These are phyloP conservation scores for Macrocystidia cucumis DNA, from an alignment of 1,284 basidiomycete species.

Conservation along the genomic window DNA sequence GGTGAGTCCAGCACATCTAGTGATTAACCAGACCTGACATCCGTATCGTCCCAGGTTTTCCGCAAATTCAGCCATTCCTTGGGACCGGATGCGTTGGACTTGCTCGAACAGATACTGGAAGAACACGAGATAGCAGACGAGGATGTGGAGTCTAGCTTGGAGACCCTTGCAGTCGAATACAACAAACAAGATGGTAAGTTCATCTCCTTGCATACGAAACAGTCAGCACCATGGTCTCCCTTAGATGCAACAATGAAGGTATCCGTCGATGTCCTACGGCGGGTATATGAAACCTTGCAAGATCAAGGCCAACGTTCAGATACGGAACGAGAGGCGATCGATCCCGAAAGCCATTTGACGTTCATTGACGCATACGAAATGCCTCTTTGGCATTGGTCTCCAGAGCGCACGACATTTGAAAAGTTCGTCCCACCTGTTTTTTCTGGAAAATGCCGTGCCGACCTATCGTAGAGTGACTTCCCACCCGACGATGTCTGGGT, in stretches of 20 bases:
- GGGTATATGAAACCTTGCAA: constrained; percentile 80
- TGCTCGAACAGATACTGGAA: constrained; percentile 62
- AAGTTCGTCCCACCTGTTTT: constrained; percentile 34
- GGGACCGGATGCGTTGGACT: constrained; percentile 64
- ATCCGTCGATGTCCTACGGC: constrained; percentile 59
- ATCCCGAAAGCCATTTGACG: constrained; percentile 80
- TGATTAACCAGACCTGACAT: background rate
- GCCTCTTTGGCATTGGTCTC: constrained; percentile 88
- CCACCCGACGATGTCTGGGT: constrained; percentile 64
- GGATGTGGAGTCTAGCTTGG: constrained; percentile 74
- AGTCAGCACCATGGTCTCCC: background rate
- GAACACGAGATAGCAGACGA: constrained; percentile 61
- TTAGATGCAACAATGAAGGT: constrained; percentile 78
- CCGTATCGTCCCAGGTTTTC: constrained; percentile 53
- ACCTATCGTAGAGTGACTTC: constrained; percentile 25
- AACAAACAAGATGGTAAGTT: constrained; percentile 81
- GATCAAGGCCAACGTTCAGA: constrained; percentile 56
- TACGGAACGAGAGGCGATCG: constrained; percentile 57
- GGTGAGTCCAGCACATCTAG: constrained; percentile 23
- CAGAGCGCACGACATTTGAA: constrained; percentile 79
- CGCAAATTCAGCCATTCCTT: constrained; percentile 80
- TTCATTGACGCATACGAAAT: constrained; percentile 91
- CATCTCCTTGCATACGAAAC: background rate
- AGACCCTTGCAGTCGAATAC: constrained; percentile 83
- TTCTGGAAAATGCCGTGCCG: background rate